Evolutionary conservation across 2,329 filamentous ascomycete genomes (phyloP).

Genomic region (Pyricularia sp.): DNA sequence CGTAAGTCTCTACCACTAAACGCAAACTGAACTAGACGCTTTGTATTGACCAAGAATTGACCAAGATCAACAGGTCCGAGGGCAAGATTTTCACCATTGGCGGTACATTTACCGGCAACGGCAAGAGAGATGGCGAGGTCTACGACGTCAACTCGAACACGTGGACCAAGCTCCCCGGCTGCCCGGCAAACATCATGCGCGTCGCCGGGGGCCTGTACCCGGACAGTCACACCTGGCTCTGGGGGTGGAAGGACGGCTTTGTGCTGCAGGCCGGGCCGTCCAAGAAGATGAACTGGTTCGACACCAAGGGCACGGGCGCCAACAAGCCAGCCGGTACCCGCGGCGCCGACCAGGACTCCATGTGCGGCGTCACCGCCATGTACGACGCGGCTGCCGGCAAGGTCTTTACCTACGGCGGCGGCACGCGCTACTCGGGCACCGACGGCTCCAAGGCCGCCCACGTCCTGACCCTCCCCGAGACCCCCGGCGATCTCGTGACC

Average conservation of each 20-base stretch:
- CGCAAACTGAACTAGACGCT: too few species aligned
- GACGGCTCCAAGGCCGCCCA: not conserved
- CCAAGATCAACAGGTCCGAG: slow-evolving; percentile 14
- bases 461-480: not conserved
- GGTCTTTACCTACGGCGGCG: slow-evolving; percentile 39
- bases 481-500: not conserved
- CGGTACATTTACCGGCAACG: slow-evolving; percentile 35
- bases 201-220: slow-evolving; percentile 31
- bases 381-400: slow-evolving; percentile 38
- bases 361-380: slow-evolving; percentile 42
- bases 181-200: slow-evolving; percentile 31
- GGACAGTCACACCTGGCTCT: slow-evolving; percentile 46
- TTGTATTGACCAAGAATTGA: too few species aligned
- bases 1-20: slow-evolving; percentile 25
- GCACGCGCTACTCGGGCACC: slow-evolving; percentile 28
- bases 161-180: slow-evolving; percentile 30
- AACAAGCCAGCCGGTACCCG: slow-evolving; percentile 31
- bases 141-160: slow-evolving; percentile 28
- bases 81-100: slow-evolving; percentile 43
- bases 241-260: slow-evolving; percentile 33
- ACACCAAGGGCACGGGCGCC: slow-evolving; percentile 28
- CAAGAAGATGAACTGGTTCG: slow-evolving; percentile 43
- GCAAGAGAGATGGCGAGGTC: slow-evolving; percentile 41
- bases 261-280: slow-evolving; percentile 43
- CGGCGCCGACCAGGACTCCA: slow-evolving; percentile 29